These are phyloP conservation scores for Irpex sp. DNA, from an alignment of 1,284 basidiomycete species.

Conservation along the genomic window DNA sequence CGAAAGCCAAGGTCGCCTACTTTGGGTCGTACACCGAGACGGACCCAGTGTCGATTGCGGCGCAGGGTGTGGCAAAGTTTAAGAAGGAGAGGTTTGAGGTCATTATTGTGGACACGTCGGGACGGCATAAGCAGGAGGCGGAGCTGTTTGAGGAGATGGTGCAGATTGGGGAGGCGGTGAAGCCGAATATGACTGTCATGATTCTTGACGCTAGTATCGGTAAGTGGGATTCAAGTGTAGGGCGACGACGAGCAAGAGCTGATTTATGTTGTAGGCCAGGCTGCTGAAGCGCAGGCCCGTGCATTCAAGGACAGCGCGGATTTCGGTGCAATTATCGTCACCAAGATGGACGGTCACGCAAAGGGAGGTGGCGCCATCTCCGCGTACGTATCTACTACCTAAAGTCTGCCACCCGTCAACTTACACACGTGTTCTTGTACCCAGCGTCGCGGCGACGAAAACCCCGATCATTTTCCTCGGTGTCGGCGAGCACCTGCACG, in stretches of 20 bases:
- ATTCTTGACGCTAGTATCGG: slow-evolving; percentile 88
- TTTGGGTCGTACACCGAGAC: slow-evolving; percentile 99
- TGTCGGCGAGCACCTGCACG: slow-evolving; percentile 94
- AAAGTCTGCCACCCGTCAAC: slow-evolving; percentile 9
- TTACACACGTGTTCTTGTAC: slow-evolving; percentile 1
- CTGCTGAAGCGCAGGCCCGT: slow-evolving; percentile 91
- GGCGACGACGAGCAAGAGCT: slow-evolving; percentile 3
- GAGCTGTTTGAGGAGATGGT: slow-evolving; percentile 99
- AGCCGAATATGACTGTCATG: slow-evolving; percentile 91
- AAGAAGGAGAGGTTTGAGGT: slow-evolving; percentile 98
- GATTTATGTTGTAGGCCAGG: slow-evolving; percentile 68
- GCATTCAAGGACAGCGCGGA: slow-evolving; percentile 98
- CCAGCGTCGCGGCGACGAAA: slow-evolving; percentile 93
- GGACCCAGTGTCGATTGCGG: slow-evolving; percentile 94
- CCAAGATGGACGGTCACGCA: slow-evolving; percentile 99
- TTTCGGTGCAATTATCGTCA: slow-evolving; percentile 99
- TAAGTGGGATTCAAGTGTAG: slow-evolving; percentile 22
- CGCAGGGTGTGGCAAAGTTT: slow-evolving; percentile 94
- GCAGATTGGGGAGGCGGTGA: slow-evolving; percentile 90
- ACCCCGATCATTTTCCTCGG: slow-evolving; percentile 99
- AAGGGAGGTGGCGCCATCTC: slow-evolving; percentile 99
- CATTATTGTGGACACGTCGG: slow-evolving; percentile 98
- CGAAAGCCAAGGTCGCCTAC: slow-evolving; percentile 98
- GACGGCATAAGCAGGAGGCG: slow-evolving; percentile 95
- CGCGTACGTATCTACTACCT: slow-evolving; percentile 61